These are phyloP conservation scores for Nematocida displodere DNA, from an alignment of 371 early-diverging fungal genomes.

Conservation along the genomic window DNA sequence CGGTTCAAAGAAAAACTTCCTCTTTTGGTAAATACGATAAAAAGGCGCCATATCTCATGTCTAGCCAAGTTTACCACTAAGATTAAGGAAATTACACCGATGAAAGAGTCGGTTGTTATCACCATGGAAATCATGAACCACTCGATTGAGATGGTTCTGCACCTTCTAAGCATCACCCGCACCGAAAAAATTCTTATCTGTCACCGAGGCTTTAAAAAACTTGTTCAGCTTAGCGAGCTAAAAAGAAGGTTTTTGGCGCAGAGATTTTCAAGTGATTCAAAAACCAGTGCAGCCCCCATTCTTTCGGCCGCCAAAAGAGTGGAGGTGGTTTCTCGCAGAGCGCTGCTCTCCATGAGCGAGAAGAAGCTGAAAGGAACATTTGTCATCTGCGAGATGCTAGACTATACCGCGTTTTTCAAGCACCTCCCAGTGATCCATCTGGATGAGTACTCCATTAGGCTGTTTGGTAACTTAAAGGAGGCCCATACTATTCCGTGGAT, in stretches of 20 bases:
- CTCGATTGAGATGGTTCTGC: conserved; percentile 42
- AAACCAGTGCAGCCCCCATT: not conserved
- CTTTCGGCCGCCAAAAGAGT: not conserved
- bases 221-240: conserved; percentile 26
- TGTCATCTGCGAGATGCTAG: conserved; percentile 27
- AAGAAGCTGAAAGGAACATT: not conserved
- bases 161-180: conserved; percentile 39
- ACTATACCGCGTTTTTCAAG: conserved; percentile 1
- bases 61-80: not conserved
- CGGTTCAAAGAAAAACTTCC: not conserved
- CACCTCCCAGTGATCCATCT: conserved; percentile 13
- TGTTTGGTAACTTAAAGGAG: conserved; percentile 20
- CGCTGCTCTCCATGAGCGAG: not conserved
- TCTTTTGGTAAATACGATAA: conserved; percentile 7
- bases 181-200: conserved; percentile 4
- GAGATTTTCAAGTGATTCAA: not conserved
- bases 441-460: conserved; percentile 10
- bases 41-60: too few relatives aligned
- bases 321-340: not conserved
- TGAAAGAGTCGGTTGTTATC: not conserved
- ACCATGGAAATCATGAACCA: conserved; percentile 34
- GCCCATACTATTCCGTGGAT: conserved; percentile 10
- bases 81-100: not conserved
- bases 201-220: conserved; percentile 29
- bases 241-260: conserved; percentile 18